Percentiles rank a stretch among this genome's conserved stretches.
Conservation (phyloP, 441 rosid species). For the Erodium trifolium region DNA sequence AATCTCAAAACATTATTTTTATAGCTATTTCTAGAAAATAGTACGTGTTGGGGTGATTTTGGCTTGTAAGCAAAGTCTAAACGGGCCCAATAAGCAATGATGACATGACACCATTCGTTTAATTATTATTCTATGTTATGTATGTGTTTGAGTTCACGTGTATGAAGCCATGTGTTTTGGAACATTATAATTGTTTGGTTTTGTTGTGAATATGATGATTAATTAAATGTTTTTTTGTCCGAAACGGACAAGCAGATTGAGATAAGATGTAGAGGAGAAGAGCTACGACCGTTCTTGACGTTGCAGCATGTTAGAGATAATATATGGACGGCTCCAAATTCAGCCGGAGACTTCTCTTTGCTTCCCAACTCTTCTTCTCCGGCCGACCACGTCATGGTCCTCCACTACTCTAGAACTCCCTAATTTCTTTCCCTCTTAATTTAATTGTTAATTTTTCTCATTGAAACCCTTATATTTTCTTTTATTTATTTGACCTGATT, state of each 20-base stretch:
- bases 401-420: slow-evolving; percentile 65
- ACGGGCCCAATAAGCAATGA: too few relatives aligned
- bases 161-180: too few relatives aligned
- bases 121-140: too few relatives aligned
- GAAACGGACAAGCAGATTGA: slow-evolving; percentile 52
- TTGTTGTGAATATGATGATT: too few relatives aligned
- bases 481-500: neutral
- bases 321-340: slow-evolving; percentile 45
- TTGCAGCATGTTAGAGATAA: slow-evolving; percentile 85
- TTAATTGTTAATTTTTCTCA: slow-evolving; percentile 25
- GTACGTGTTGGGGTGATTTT: too few relatives aligned
- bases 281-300: slow-evolving; percentile 63
- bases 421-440: slow-evolving; percentile 14
- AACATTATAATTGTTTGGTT: too few relatives aligned
- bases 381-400: slow-evolving; percentile 70
- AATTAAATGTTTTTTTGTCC: too few relatives aligned
- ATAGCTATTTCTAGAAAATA: too few relatives aligned
- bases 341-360: slow-evolving; percentile 43
- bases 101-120: too few relatives aligned
- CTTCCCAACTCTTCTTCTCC: slow-evolving; percentile 46
- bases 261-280: slow-evolving; percentile 85
- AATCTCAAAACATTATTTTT: too few relatives aligned
- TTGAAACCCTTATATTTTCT: slow-evolving; percentile 13
- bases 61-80: too few relatives aligned
- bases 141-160: too few relatives aligned